phyloP scores from a whole-genome alignment of 345 rosid species.

The Geranium rotundifolium region DNA sequence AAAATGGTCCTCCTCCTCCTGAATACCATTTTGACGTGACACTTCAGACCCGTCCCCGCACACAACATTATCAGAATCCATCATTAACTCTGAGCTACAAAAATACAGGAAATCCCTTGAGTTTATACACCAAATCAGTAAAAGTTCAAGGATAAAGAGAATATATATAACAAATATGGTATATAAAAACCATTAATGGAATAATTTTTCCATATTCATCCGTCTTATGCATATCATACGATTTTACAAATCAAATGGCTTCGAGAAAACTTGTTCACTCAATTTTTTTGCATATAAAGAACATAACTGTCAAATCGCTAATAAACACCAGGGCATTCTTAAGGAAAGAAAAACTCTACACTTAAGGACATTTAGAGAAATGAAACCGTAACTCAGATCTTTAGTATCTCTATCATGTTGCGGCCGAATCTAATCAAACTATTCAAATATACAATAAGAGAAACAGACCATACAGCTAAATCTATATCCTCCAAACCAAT shows the following conservation, averaged over 20 bases:
- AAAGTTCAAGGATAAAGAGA: constrained; percentile 19
- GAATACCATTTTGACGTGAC: neutral
- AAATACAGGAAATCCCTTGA: neutral
- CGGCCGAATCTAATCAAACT: neutral
- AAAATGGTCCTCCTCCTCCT: constrained; percentile 30
- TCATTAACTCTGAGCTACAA: neutral
- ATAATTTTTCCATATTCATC: too few species aligned
- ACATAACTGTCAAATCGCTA: too few species aligned
- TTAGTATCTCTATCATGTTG: neutral
- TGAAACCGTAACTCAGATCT: neutral
- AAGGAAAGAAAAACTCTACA: neutral
- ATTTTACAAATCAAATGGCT: too few species aligned
- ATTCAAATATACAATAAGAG: neutral
- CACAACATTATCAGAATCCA: neutral
- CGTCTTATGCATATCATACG: too few species aligned
- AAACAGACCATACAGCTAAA: neutral
- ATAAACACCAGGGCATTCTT: too few species aligned
- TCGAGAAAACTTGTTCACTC: too few species aligned
- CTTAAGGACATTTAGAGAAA: neutral
- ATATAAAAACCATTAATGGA: neutral
- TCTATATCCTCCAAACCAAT: neutral
- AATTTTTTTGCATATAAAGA: too few species aligned
- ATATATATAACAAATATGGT: constrained; percentile 32
- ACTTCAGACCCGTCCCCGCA: neutral
- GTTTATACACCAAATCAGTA: constrained; percentile 20